Conservation (phyloP, 257 asterid species). For the Forsythia viridissima region DNA sequence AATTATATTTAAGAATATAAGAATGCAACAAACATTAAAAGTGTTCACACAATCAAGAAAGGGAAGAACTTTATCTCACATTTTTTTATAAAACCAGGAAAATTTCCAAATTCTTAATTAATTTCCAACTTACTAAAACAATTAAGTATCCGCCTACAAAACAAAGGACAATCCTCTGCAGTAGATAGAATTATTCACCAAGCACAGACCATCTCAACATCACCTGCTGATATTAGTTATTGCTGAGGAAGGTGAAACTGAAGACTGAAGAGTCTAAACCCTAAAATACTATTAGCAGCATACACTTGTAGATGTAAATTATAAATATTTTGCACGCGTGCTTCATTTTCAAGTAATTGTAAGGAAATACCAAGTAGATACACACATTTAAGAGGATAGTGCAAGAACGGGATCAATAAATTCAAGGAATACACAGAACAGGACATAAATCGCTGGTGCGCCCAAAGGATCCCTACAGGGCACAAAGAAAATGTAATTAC, state of each 20-base stretch:
- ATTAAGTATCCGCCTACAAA: background rate
- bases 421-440: background rate
- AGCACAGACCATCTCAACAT: background rate
- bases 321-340: background rate
- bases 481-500: background rate
- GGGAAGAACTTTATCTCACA: background rate
- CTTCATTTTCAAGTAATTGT: background rate
- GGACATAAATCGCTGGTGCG: background rate
- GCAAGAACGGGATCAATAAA: background rate
- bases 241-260: background rate
- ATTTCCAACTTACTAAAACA: conserved; percentile 16
- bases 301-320: background rate
- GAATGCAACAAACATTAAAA: background rate
- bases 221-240: background rate
- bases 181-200: background rate
- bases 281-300: background rate
- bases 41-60: conserved; percentile 20
- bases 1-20: background rate
- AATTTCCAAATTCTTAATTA: conserved; percentile 8
- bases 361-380: background rate
- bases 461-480: background rate
- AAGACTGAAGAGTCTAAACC: background rate
- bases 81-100: background rate
- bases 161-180: conserved; percentile 9
- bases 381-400: background rate